Conservation (phyloP, 176 grass and related monocot species). For the Lolium perenne region DNA sequence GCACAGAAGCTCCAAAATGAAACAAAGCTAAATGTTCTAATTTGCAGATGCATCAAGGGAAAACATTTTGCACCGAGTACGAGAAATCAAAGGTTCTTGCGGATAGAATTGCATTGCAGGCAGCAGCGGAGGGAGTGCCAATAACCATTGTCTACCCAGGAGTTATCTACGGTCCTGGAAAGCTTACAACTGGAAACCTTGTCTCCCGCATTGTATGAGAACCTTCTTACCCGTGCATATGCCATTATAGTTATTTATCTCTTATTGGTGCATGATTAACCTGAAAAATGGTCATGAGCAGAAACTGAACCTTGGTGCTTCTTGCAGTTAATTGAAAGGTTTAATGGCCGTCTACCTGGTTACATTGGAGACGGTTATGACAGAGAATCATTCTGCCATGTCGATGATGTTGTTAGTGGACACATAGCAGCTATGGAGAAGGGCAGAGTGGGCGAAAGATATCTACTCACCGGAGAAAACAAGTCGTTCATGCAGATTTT, state of each 20-base stretch:
- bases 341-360: slow-evolving; percentile 86
- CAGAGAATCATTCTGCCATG: slow-evolving; percentile 72
- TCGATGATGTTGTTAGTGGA: slow-evolving; percentile 90
- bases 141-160: slow-evolving; percentile 86
- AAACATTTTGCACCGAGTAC: slow-evolving; percentile 90
- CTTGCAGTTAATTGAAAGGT: slow-evolving; percentile 91
- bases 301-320: slow-evolving; percentile 8
- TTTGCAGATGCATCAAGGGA: slow-evolving; percentile 75
- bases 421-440: slow-evolving; percentile 85
- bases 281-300: slow-evolving; percentile 40
- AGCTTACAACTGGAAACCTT: slow-evolving; percentile 86
- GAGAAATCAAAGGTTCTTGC: slow-evolving; percentile 91
- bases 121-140: slow-evolving; percentile 70
- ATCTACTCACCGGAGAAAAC: slow-evolving; percentile 87
- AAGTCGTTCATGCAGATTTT: slow-evolving; percentile 74
- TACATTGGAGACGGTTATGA: slow-evolving; percentile 87
- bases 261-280: slow-evolving; percentile 9
- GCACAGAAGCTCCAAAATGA: neutral
- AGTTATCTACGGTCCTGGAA: slow-evolving; percentile 87
- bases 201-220: slow-evolving; percentile 75
- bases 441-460: slow-evolving; percentile 80
- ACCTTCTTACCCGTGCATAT: slow-evolving; percentile 20
- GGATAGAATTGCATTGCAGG: slow-evolving; percentile 81
- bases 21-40: slow-evolving; percentile 17
- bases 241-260: slow-evolving; percentile 8